These are phyloP conservation scores for Linnemannia elongata DNA, from an alignment of 192 early-diverging fungal genomes.

Conservation along the genomic window DNA sequence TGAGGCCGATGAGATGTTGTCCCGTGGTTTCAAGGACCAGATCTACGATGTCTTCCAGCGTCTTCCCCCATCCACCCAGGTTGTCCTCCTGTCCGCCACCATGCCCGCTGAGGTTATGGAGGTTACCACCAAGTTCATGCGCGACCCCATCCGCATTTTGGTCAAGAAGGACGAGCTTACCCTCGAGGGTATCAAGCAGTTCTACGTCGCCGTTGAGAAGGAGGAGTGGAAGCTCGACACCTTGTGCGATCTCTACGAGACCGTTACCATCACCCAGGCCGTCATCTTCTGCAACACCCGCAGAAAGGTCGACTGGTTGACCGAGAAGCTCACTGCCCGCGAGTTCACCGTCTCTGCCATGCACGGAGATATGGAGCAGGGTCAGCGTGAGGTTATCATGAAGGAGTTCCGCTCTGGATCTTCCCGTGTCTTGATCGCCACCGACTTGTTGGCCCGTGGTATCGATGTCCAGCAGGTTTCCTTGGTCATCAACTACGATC, in stretches of 20 bases:
- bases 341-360: slow-evolving; percentile 98
- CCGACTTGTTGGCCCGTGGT: slow-evolving; percentile 98
- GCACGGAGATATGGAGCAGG: slow-evolving; percentile 99
- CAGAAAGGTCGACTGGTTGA: slow-evolving; percentile 99
- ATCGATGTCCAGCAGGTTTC: slow-evolving; percentile 99
- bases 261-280: slow-evolving; percentile 97
- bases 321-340: slow-evolving; percentile 92
- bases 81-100: slow-evolving; percentile 97
- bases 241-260: slow-evolving; percentile 98
- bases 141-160: slow-evolving; percentile 97
- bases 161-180: slow-evolving; percentile 98
- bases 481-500: slow-evolving; percentile 93
- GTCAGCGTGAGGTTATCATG: slow-evolving; percentile 97
- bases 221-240: slow-evolving; percentile 99
- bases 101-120: slow-evolving; percentile 97
- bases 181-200: slow-evolving; percentile 95
- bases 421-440: slow-evolving; percentile 97
- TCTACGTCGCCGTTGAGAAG: slow-evolving; percentile 98
- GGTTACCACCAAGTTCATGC: slow-evolving; percentile 98
- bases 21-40: slow-evolving; percentile 98
- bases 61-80: slow-evolving; percentile 91
- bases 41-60: slow-evolving; percentile 97
- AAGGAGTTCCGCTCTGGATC: slow-evolving; percentile 99
- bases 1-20: slow-evolving; percentile 99
- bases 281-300: slow-evolving; percentile 99